These are phyloP conservation scores for Cinnamomum chago DNA, from an alignment of 164 flowering plant genomes.

Conservation along the genomic window DNA sequence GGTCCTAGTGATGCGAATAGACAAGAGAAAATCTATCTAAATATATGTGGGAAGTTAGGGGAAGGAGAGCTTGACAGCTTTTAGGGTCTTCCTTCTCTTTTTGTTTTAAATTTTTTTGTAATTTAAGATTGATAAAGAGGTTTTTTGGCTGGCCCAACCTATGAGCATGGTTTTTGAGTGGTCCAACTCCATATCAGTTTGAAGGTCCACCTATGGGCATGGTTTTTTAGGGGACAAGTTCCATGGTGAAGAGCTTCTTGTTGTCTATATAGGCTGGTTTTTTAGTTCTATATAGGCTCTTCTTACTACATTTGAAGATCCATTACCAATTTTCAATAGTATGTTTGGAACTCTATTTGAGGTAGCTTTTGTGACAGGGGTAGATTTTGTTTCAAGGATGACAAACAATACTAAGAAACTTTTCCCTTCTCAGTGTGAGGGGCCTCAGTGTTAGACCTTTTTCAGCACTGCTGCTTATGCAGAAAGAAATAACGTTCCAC, in stretches of 20 bases:
- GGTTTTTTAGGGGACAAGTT: background rate
- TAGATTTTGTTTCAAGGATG: constrained; percentile 92
- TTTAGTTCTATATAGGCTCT: constrained; percentile 93
- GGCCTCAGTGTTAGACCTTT: constrained; percentile 92
- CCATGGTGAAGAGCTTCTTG: background rate
- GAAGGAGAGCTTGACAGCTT: too few species aligned
- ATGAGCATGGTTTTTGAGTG: too few species aligned
- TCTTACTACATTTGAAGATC: constrained; percentile 91
- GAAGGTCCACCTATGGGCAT: too few species aligned
- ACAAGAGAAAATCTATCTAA: too few species aligned
- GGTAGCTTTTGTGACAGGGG: constrained; percentile 92
- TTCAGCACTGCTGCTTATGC: constrained; percentile 82
- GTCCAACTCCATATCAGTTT: too few species aligned
- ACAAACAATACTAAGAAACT: constrained; percentile 80
- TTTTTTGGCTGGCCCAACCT: too few species aligned
- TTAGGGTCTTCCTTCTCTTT: too few species aligned
- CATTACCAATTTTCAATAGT: constrained; percentile 51
- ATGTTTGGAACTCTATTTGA: constrained; percentile 43
- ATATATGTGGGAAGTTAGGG: too few species aligned
- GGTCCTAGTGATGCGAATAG: too few species aligned
- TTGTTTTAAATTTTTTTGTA: too few species aligned
- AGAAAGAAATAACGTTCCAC: constrained; percentile 84
- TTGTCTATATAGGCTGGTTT: constrained; percentile 56
- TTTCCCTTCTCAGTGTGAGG: constrained; percentile 25
- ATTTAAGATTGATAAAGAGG: too few species aligned